Conservation (phyloP, 108 stramenopile species). For the Seminavis robusta region DNA sequence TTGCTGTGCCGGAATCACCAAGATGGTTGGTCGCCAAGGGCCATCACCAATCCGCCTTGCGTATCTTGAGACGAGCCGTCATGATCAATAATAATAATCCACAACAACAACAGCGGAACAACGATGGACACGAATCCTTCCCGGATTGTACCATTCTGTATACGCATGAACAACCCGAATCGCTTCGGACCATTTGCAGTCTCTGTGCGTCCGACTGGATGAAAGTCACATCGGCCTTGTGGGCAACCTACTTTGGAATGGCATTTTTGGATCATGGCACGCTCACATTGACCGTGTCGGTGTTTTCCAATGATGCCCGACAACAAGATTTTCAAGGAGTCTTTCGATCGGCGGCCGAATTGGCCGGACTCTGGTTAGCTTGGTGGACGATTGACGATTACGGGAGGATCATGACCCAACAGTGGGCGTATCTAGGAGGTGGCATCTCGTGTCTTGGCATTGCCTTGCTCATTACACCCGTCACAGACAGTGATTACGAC, state of each 20-base stretch:
- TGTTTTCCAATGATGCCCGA: slow-evolving; percentile 8
- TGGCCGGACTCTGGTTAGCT: slow-evolving; percentile 4
- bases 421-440: slow-evolving; percentile 7
- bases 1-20: slow-evolving; percentile 70
- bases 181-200: neutral
- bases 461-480: neutral
- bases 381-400: slow-evolving; percentile 6
- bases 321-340: slow-evolving; percentile 10
- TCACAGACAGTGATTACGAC: too few species aligned
- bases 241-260: slow-evolving; percentile 13
- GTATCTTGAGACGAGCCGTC: slow-evolving; percentile 15
- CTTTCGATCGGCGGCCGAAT: slow-evolving; percentile 10
- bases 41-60: slow-evolving; percentile 25
- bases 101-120: slow-evolving; percentile 1
- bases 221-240: slow-evolving; percentile 9
- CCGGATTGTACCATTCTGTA: slow-evolving; percentile 8
- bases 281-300: slow-evolving; percentile 3
- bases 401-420: slow-evolving; percentile 12
- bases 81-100: slow-evolving; percentile 11
- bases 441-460: slow-evolving; percentile 4
- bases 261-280: slow-evolving; percentile 24
- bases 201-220: slow-evolving; percentile 21
- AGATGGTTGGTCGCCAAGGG: slow-evolving; percentile 41
- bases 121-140: slow-evolving; percentile 12
- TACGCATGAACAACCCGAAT: slow-evolving; percentile 7